These are phyloP conservation scores for Heimioporus sp. DNA, from an alignment of 768 basidiomycete species.

Conservation along the genomic window DNA sequence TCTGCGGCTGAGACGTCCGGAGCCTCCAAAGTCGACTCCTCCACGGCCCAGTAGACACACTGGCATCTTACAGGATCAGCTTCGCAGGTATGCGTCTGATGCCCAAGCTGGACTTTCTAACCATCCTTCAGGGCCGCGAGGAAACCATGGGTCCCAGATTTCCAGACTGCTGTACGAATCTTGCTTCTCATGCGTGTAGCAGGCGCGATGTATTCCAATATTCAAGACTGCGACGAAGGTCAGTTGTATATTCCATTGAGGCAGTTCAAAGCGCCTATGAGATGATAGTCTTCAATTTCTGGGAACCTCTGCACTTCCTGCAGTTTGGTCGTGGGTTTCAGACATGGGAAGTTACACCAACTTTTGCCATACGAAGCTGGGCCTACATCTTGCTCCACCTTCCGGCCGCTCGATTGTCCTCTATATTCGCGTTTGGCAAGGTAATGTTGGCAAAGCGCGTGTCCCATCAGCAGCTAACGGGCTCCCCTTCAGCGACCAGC, in stretches of 20 bases:
- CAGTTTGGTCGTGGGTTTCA: slow-evolving; percentile 88
- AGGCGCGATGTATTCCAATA: slow-evolving; percentile 93
- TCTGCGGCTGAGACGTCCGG: slow-evolving; percentile 50
- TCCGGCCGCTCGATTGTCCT: slow-evolving; percentile 59
- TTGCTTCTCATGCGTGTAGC: slow-evolving; percentile 76
- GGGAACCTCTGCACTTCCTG: slow-evolving; percentile 96
- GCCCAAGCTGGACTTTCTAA: slow-evolving; percentile 7
- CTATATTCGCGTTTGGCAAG: slow-evolving; percentile 66
- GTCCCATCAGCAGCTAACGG: slow-evolving; percentile 11
- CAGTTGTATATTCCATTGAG: slow-evolving; percentile 1
- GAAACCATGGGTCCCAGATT: slow-evolving; percentile 83
- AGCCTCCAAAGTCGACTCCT: slow-evolving; percentile 18
- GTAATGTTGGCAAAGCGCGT: slow-evolving; percentile 38
- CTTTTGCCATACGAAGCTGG: slow-evolving; percentile 93
- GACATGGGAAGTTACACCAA: slow-evolving; percentile 95
- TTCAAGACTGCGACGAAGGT: slow-evolving; percentile 98
- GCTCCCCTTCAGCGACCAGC: slow-evolving; percentile 59
- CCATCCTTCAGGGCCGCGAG: slow-evolving; percentile 51
- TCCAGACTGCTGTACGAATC: slow-evolving; percentile 81
- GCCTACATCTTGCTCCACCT: slow-evolving; percentile 84
- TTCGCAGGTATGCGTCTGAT: slow-evolving; percentile 54
- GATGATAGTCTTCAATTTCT: slow-evolving; percentile 92
- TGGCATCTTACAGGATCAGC: slow-evolving; percentile 77
- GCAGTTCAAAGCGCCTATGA: neutral
- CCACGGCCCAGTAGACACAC: slow-evolving; percentile 46